A percentile compares a stretch with the other conserved stretches of the same genome.
Evolutionary conservation across 2,329 filamentous ascomycete genomes (phyloP).

Genomic region (Rasamsonia emersonii): DNA sequence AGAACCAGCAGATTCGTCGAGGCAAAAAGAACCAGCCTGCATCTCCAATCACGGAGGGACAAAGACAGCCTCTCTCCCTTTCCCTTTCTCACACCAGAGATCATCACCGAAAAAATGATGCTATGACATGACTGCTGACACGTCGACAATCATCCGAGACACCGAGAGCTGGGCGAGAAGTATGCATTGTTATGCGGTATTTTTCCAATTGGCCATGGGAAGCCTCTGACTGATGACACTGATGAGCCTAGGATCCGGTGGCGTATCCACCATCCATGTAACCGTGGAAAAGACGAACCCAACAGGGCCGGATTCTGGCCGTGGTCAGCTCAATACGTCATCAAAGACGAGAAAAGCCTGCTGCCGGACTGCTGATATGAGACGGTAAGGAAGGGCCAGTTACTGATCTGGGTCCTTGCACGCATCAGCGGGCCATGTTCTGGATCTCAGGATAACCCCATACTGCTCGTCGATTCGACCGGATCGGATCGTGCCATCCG

Average conservation of each 20-base stretch:
- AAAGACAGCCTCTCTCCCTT: too few relatives aligned
- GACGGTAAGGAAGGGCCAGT: background rate
- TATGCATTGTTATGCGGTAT: background rate
- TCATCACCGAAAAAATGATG: too few relatives aligned
- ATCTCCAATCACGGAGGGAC: background rate
- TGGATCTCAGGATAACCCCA: too few relatives aligned
- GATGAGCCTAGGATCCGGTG: background rate
- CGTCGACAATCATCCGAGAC: too few relatives aligned
- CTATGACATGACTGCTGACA: too few relatives aligned
- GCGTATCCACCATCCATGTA: constrained; percentile 1
- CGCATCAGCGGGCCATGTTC: too few relatives aligned
- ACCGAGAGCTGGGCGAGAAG: constrained; percentile 1
- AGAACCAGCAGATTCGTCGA: too few relatives aligned
- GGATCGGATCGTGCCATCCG: background rate
- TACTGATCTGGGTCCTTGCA: constrained; percentile 1
- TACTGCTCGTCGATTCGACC: too few relatives aligned
- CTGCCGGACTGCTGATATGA: background rate
- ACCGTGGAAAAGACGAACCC: too few relatives aligned
- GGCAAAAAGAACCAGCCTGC: background rate
- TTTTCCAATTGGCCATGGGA: background rate
- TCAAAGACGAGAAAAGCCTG: background rate
- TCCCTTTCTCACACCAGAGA: too few relatives aligned
- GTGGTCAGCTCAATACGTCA: background rate
- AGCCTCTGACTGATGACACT: background rate
- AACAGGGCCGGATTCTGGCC: background rate